These are phyloP conservation scores for Pseudonectria buxi DNA, from an alignment of 2,329 filamentous ascomycete genomes.

Conservation along the genomic window DNA sequence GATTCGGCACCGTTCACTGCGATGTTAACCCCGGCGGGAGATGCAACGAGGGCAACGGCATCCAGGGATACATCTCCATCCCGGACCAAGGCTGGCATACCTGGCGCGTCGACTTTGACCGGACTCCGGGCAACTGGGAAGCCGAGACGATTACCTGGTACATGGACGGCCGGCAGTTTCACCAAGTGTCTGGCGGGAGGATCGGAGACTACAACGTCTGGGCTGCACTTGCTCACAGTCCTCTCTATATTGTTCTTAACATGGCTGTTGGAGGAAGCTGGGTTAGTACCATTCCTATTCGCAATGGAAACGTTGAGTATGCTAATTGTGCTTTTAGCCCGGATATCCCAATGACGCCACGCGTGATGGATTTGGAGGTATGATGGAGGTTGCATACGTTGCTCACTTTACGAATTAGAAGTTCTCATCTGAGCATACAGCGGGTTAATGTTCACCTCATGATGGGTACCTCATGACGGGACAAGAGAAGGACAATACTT, in stretches of 20 bases:
- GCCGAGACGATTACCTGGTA: slow-evolving; percentile 42
- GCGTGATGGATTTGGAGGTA: slow-evolving; percentile 32
- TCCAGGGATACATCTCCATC: slow-evolving; percentile 27
- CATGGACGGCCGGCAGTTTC: slow-evolving; percentile 35
- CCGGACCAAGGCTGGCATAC: slow-evolving; percentile 36
- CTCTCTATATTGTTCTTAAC: slow-evolving; percentile 45
- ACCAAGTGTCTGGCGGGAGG: slow-evolving; percentile 33
- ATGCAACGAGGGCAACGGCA: slow-evolving; percentile 41
- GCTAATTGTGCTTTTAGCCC: slow-evolving; percentile 27
- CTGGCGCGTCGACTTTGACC: slow-evolving; percentile 41
- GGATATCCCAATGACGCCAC: slow-evolving; percentile 39
- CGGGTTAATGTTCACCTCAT: too few relatives aligned
- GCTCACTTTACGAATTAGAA: slow-evolving; percentile 28
- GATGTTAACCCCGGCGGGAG: slow-evolving; percentile 30
- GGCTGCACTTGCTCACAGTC: slow-evolving; percentile 39
- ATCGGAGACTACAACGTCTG: slow-evolving; percentile 39
- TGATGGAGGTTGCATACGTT: slow-evolving; percentile 44
- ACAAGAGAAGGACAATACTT: too few relatives aligned
- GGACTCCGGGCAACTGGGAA: slow-evolving; percentile 35
- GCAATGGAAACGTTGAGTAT: background rate
- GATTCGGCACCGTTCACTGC: slow-evolving; percentile 13
- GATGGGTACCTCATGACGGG: too few relatives aligned
- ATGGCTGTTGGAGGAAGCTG: slow-evolving; percentile 44
- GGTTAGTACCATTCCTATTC: slow-evolving; percentile 27
- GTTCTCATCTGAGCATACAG: too few relatives aligned